phyloP scores from a whole-genome alignment of 148 eudicot genomes.

The Chenopodium suecicum region DNA sequence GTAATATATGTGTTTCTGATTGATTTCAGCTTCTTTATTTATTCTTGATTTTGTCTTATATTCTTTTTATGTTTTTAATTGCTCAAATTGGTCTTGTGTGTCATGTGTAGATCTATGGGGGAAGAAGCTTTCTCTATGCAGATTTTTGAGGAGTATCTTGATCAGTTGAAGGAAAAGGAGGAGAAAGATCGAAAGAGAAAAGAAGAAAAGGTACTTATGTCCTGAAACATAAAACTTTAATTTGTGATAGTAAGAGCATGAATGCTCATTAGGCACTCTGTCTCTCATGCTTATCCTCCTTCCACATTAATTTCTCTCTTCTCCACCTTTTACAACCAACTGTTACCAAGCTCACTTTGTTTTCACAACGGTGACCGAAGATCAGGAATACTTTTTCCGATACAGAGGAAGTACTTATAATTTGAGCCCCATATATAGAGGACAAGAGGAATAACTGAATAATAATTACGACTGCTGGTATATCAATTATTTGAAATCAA shows the following conservation, averaged over 20 bases:
- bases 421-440: too few relatives aligned
- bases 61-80: constrained; percentile 6
- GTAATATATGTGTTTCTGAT: constrained; percentile 1
- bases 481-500: too few relatives aligned
- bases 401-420: not conserved
- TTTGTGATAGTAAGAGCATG: not conserved
- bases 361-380: not conserved
- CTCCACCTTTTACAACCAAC: not conserved
- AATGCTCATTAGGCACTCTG: not conserved
- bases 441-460: too few relatives aligned
- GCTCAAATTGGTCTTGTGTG: constrained; percentile 1
- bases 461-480: too few relatives aligned
- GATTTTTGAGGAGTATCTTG: constrained; percentile 64
- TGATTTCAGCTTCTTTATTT: not conserved
- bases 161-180: constrained; percentile 65
- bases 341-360: not conserved
- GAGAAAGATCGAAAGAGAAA: constrained; percentile 76
- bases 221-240: not conserved
- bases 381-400: not conserved
- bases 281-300: not conserved
- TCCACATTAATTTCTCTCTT: not conserved
- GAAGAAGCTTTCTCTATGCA: constrained; percentile 61
- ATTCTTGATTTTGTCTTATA: not conserved
- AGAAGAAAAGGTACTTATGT: constrained; percentile 75
- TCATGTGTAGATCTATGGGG: constrained; percentile 51